Percentiles rank a stretch among this genome's conserved stretches.
Conservation (phyloP, 306 rosid species). For the Medicago ruthenica region DNA sequence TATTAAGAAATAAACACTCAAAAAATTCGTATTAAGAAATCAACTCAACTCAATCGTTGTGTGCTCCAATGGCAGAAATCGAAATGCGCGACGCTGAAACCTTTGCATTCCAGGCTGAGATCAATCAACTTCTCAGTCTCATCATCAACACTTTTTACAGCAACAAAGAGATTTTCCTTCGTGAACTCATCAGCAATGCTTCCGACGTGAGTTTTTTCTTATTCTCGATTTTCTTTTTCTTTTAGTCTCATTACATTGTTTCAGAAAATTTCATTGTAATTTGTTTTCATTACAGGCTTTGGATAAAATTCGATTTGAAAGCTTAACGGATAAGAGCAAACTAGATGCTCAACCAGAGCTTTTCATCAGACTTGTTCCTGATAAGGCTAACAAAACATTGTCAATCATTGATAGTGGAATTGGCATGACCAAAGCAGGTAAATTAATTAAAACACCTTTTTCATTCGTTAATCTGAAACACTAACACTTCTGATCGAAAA, state of each 20-base stretch:
- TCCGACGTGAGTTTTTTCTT: background rate
- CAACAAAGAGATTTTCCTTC: background rate
- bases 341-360: background rate
- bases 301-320: background rate
- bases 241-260: background rate
- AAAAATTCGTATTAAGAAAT: too few relatives aligned
- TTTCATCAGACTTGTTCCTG: conserved; percentile 1
- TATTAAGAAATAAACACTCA: too few relatives aligned
- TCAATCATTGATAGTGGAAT: background rate
- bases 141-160: background rate
- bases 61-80: background rate
- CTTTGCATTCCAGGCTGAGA: conserved; percentile 3
- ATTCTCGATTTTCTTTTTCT: background rate
- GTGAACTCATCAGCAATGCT: background rate
- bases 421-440: conserved; percentile 3
- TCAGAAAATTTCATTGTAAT: background rate
- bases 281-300: background rate
- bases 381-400: background rate
- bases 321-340: background rate
- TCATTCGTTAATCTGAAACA: too few relatives aligned
- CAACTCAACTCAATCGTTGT: too few relatives aligned
- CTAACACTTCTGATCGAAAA: too few relatives aligned
- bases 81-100: background rate
- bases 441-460: background rate
- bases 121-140: background rate